Percentiles rank a stretch among this genome's conserved stretches.
Evolutionary conservation across 169 alveolate species (phyloP).

Genomic region (Plasmodium berghei): DNA sequence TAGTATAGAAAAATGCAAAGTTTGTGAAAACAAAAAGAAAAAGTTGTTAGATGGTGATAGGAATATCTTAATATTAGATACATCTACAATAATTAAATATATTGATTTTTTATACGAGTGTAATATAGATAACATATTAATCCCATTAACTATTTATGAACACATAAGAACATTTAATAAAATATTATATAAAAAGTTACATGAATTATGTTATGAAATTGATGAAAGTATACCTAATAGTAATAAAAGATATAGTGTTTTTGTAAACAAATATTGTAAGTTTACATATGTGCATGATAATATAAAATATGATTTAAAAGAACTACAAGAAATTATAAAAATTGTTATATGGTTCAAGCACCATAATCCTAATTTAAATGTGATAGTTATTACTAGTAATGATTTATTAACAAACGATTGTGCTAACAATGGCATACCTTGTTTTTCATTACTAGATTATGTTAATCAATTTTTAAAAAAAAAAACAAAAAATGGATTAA

Average conservation of each 20-base stretch:
- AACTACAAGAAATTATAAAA: constrained; percentile 62
- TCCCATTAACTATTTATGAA: constrained; percentile 60
- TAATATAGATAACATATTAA: constrained; percentile 55
- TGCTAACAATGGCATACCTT: constrained; percentile 57
- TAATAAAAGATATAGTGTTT: constrained; percentile 44
- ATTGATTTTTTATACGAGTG: constrained; percentile 70
- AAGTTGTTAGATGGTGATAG: constrained; percentile 64
- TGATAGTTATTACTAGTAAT: constrained; percentile 46
- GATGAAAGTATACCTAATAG: constrained; percentile 37
- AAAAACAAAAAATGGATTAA: constrained; percentile 38
- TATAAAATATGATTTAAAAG: constrained; percentile 9
- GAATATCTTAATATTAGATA: constrained; percentile 42
- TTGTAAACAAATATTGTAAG: constrained; percentile 64
- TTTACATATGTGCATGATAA: constrained; percentile 69
- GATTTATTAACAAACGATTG: constrained; percentile 77
- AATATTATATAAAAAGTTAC: constrained; percentile 52
- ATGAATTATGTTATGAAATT: constrained; percentile 53
- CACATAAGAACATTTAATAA: constrained; percentile 58
- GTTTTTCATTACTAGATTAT: constrained; percentile 69
- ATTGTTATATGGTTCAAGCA: constrained; percentile 71
- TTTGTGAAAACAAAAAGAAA: constrained; percentile 67
- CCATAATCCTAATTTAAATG: constrained; percentile 23
- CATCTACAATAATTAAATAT: constrained; percentile 43
- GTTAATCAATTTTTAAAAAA: constrained; percentile 51
- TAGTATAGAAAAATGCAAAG: constrained; percentile 65